These are phyloP conservation scores for Cajanus cajan DNA, from an alignment of 306 rosid genomes.

Conservation along the genomic window DNA sequence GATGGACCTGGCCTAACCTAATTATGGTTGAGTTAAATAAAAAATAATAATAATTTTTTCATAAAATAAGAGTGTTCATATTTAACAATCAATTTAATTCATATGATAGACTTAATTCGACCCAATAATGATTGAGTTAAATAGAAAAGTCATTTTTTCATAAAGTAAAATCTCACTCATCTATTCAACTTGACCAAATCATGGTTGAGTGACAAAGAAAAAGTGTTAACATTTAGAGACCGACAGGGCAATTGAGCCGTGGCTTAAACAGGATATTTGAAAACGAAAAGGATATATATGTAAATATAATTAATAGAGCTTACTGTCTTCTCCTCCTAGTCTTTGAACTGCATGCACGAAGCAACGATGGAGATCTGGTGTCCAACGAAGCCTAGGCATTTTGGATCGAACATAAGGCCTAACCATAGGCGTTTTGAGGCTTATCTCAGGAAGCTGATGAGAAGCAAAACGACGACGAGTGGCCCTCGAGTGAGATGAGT, in stretches of 20 bases:
- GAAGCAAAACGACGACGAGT: not conserved
- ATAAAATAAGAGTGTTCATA: no score
- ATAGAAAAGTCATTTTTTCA: no score
- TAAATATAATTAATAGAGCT: not conserved
- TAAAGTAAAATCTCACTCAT: no score
- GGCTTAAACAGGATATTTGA: not conserved
- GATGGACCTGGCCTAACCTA: no score
- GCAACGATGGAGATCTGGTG: constrained; percentile 75
- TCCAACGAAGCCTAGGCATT: constrained; percentile 87
- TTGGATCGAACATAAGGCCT: constrained; percentile 72
- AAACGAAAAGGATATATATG: not conserved
- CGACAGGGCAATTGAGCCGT: not conserved
- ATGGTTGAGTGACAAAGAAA: no score
- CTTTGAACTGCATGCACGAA: constrained; percentile 83
- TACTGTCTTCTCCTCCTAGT: constrained; percentile 91
- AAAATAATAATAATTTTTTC: no score
- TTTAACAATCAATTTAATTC: no score
- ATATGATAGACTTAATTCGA: no score
- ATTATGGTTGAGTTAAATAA: no score
- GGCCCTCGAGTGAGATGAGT: constrained; percentile 7
- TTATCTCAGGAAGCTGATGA: constrained; percentile 20
- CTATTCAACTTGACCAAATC: no score
- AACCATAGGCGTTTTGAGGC: constrained; percentile 37
- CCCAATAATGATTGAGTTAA: no score
- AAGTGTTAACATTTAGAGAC: not conserved